phyloP scores from a whole-genome alignment of 257 asterid genomes.

The Petunia secreta region DNA sequence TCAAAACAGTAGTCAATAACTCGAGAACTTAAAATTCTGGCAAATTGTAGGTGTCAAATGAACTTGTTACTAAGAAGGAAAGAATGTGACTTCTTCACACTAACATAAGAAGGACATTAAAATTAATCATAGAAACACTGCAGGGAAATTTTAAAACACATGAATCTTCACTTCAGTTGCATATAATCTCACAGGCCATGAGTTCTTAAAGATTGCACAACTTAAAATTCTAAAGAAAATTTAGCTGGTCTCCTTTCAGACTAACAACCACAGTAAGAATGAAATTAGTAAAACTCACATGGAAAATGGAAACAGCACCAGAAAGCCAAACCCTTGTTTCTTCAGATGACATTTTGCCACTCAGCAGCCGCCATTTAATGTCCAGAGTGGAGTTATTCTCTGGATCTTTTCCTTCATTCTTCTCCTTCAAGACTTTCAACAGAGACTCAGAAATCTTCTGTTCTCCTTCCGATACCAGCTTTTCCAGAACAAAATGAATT shows the following conservation, averaged over 20 bases:
- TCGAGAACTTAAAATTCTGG: not conserved
- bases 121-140: not conserved
- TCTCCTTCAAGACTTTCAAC: slow-evolving; percentile 51
- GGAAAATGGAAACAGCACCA: slow-evolving; percentile 72
- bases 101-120: slow-evolving; percentile 12
- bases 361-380: slow-evolving; percentile 77
- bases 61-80: not conserved
- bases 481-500: slow-evolving; percentile 58
- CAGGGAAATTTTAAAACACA: not conserved
- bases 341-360: slow-evolving; percentile 63
- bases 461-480: slow-evolving; percentile 62
- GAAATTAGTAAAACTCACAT: slow-evolving; percentile 53
- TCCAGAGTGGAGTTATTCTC: slow-evolving; percentile 44
- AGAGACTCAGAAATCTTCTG: slow-evolving; percentile 61
- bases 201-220: slow-evolving; percentile 1
- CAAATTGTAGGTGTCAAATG: not conserved
- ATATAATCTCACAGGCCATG: slow-evolving; percentile 4
- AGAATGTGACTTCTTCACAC: slow-evolving; percentile 6
- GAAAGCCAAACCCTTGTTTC: slow-evolving; percentile 67
- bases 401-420: slow-evolving; percentile 41
- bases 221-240: not conserved
- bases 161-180: not conserved
- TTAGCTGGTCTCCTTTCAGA: not conserved
- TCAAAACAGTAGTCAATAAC: too few relatives aligned
- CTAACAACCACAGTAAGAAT: not conserved